Conservation (phyloP, 176 grass and related monocot species). For the Zoysia japonica region DNA sequence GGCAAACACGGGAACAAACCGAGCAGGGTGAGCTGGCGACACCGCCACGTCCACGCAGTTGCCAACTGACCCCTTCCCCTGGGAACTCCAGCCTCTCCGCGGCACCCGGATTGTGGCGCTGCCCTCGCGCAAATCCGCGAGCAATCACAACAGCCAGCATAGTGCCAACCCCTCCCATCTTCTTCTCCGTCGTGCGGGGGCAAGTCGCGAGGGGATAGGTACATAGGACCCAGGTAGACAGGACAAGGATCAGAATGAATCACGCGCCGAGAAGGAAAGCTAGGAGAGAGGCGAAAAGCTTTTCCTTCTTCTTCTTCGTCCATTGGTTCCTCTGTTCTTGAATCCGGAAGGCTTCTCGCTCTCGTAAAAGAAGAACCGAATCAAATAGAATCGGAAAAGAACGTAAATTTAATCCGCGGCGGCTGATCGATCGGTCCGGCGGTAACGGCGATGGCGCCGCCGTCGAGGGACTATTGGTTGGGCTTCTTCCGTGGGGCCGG, state of each 20-base stretch:
- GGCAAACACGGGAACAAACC: too few species aligned
- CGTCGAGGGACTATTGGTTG: constrained; percentile 62
- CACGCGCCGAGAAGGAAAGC: constrained; percentile 26
- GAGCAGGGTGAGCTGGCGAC: too few species aligned
- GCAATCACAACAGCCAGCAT: neutral
- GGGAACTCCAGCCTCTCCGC: too few species aligned
- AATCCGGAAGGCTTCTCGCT: neutral
- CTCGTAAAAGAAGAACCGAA: constrained; percentile 33
- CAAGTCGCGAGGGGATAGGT: constrained; percentile 22
- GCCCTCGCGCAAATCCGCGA: constrained; percentile 18
- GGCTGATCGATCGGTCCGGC: constrained; percentile 12
- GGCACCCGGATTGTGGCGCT: constrained; percentile 20
- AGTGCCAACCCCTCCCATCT: neutral
- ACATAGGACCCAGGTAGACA: constrained; percentile 43
- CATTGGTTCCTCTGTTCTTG: neutral
- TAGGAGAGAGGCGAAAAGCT: neutral
- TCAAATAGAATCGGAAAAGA: constrained; percentile 34
- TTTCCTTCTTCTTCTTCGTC: neutral
- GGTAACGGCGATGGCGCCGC: constrained; percentile 38
- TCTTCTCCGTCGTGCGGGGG: neutral
- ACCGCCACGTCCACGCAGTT: too few species aligned
- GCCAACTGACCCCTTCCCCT: too few species aligned
- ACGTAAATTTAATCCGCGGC: constrained; percentile 42
- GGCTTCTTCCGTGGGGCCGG: constrained; percentile 60
- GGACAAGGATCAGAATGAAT: constrained; percentile 51